Base-by-base conservation (phyloP, 2,329 filamentous ascomycete genomes). In the Truncatella angustata region DNA sequence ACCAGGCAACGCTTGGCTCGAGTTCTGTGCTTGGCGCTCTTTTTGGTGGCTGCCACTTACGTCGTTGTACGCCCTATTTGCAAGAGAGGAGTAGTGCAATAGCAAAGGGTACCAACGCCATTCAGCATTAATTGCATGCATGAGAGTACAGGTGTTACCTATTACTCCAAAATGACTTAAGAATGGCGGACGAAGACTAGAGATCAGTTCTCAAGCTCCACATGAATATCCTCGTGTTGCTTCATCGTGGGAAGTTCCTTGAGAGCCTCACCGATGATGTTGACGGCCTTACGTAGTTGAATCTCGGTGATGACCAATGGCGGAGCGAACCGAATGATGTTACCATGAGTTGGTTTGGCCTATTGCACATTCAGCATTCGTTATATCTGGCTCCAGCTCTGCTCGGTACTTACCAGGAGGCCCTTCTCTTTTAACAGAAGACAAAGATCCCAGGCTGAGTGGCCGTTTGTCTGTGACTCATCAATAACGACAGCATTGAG, bases 321-420 rank as follows among this genome's bases (percentile, higher is more conserved):
- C 43, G 94, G 94, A n/a, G 94, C 94, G 56, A 99, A 87, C 53
- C 94, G 89, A 69, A 99, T 99, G 70, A 99, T 97, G 73, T 97
- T 97, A 66, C 96, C 87, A 72, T 99, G 94, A 5, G 94, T 99
- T 26, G 94, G 94, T 82, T 99, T 99, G 64, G 94, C 94, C 91
- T 96, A 69, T 66, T 54, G 56, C 28, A 32, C 52, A 51, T 64
- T 68, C 59, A 68, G 64, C 59, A 56, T 42, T 40, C 24, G 23
- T 45, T n/a, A 55, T 44, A 37, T 14, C 2, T 43, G 9, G 54
- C 63, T 64, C 56, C 42, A 3, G 16, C 50, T 23, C 20, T n/a
- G 49, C 39, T 51, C 50, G 52, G 21, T 55, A 76, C 86, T 74
- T 79, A 95, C 91, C 81, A 99, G 71, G 52, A 99, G 76, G 54